Conservation (phyloP, 805 yeast genomes). For the Candida cerambycidarum region DNA sequence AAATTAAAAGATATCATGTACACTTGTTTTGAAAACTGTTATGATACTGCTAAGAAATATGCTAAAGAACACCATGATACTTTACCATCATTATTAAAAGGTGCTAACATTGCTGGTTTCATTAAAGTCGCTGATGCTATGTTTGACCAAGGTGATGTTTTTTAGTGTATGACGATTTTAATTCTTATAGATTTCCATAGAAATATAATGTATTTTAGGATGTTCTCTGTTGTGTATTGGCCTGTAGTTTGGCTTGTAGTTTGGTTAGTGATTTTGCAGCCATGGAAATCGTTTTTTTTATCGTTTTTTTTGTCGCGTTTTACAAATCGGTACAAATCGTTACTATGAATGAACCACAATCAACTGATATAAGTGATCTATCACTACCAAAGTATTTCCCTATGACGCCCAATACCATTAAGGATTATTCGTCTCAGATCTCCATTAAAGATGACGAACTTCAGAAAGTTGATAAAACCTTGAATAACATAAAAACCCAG, state of each 20-base stretch:
- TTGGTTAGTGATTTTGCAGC: no score
- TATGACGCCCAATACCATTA: slow-evolving; percentile 3
- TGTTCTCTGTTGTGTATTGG: neutral
- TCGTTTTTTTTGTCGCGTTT: no score
- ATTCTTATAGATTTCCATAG: slow-evolving; percentile 3
- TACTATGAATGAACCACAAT: slow-evolving; percentile 1
- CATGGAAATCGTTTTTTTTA: no score
- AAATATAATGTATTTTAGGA: neutral
- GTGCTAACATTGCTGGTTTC: slow-evolving; percentile 99
- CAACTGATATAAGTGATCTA: slow-evolving; percentile 9
- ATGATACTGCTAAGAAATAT: slow-evolving; percentile 80
- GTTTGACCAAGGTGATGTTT: slow-evolving; percentile 93
- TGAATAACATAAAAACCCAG: slow-evolving; percentile 17
- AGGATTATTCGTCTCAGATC: slow-evolving; percentile 2
- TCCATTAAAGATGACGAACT: slow-evolving; percentile 10
- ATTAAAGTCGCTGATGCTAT: slow-evolving; percentile 97
- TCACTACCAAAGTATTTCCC: slow-evolving; percentile 13
- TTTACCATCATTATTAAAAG: slow-evolving; percentile 93
- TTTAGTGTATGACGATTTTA: slow-evolving; percentile 9
- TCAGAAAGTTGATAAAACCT: slow-evolving; percentile 13
- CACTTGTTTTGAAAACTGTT: slow-evolving; percentile 89
- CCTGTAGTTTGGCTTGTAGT: no score
- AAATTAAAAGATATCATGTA: slow-evolving; percentile 92
- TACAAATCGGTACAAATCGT: no score
- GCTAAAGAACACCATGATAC: slow-evolving; percentile 65